These are phyloP conservation scores for Aureobasidium melanogenum DNA, from an alignment of 2,329 filamentous ascomycete species.

Conservation along the genomic window DNA sequence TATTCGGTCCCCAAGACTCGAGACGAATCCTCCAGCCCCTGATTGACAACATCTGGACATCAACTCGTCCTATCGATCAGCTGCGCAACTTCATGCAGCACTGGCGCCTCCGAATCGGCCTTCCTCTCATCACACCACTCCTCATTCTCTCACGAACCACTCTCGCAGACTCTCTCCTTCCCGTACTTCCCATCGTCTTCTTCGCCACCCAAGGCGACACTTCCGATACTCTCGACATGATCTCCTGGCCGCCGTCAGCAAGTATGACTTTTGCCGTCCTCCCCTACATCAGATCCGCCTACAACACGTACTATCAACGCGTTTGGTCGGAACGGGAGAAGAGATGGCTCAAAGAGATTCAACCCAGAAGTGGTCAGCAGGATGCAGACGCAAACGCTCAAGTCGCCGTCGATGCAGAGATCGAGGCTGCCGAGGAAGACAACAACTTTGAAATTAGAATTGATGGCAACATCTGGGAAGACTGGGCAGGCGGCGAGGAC, in stretches of 20 bases:
- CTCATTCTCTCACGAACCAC: constrained; percentile 59
- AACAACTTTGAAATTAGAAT: constrained; percentile 28
- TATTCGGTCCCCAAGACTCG: constrained; percentile 58
- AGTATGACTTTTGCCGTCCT: constrained; percentile 57
- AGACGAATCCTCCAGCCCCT: constrained; percentile 42
- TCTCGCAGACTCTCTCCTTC: constrained; percentile 54
- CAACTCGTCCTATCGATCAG: constrained; percentile 21
- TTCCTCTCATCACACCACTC: constrained; percentile 59
- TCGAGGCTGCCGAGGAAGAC: constrained; percentile 18
- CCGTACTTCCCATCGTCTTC: constrained; percentile 54
- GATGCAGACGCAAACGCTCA: constrained; percentile 17
- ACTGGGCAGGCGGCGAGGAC: constrained; percentile 30
- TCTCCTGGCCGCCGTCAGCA: constrained; percentile 58
- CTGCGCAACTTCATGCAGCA: constrained; percentile 24
- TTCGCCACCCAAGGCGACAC: constrained; percentile 46
- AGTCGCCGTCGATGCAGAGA: constrained; percentile 15
- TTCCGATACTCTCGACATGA: constrained; percentile 39
- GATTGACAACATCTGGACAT: constrained; percentile 27
- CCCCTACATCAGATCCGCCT: constrained; percentile 56
- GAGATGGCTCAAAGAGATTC: constrained; percentile 54
- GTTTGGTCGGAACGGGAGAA: constrained; percentile 50
- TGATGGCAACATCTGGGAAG: constrained; percentile 33
- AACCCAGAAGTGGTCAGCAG: constrained; percentile 38
- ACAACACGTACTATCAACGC: constrained; percentile 53
- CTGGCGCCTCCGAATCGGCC: constrained; percentile 48